A percentile compares a stretch with the other conserved stretches of the same genome.
These are phyloP conservation scores for Aurifilum marmelostoma DNA, from an alignment of 2,329 filamentous ascomycete species.

Conservation along the genomic window DNA sequence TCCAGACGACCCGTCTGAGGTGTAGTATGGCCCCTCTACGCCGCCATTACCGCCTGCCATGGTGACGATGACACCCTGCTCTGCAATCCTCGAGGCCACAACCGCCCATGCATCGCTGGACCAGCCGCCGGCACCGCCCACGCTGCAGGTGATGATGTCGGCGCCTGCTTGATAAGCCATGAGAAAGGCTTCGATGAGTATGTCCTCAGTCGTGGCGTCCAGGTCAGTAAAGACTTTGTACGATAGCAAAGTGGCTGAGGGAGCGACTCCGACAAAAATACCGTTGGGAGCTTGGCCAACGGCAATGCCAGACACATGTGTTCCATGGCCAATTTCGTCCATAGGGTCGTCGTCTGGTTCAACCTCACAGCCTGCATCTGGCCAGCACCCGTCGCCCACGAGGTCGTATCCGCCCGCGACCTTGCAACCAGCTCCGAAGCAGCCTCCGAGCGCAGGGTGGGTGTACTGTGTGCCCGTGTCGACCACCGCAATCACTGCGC, in stretches of 20 bases:
- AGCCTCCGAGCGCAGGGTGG: constrained; percentile 31
- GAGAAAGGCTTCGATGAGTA: constrained; percentile 28
- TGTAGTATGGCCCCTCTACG: constrained; percentile 18
- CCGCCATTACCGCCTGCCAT: constrained; percentile 25
- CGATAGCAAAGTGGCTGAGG: constrained; percentile 26
- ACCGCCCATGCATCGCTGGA: constrained; percentile 27
- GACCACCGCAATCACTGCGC: constrained; percentile 31
- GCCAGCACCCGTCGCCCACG: constrained; percentile 27
- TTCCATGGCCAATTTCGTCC: constrained; percentile 43
- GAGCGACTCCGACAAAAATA: constrained; percentile 26
- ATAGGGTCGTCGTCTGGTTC: constrained; percentile 42
- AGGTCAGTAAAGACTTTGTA: constrained; percentile 26
- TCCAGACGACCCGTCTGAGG: constrained; percentile 22
- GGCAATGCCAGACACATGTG: constrained; percentile 41
- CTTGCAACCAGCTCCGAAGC: constrained; percentile 26
- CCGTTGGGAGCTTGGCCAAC: constrained; percentile 28
- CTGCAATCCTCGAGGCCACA: constrained; percentile 27
- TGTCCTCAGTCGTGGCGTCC: constrained; percentile 26
- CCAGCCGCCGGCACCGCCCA: constrained; percentile 22
- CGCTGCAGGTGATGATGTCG: constrained; percentile 28
- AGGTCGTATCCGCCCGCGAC: constrained; percentile 28
- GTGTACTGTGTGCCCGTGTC: constrained; percentile 33
- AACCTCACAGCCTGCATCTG: constrained; percentile 30
- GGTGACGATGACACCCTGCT: constrained; percentile 22
- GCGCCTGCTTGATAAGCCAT: constrained; percentile 25